phyloP scores from a whole-genome alignment of 2,329 filamentous ascomycete species.

The Aspergillus tamarii region DNA sequence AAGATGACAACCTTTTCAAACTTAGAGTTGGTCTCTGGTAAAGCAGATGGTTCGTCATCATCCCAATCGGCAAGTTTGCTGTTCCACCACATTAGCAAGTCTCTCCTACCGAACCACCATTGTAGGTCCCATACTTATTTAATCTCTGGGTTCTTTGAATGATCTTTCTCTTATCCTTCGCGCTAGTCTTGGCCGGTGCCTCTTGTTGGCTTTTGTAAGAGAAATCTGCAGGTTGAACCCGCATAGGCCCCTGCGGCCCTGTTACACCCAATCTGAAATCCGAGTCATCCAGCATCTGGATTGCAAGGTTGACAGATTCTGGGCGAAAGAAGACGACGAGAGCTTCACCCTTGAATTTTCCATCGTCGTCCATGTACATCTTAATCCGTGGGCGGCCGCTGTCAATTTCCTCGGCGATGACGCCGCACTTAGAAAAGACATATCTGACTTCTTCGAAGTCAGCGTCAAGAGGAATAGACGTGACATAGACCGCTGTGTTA shows the following conservation, averaged over 20 bases:
- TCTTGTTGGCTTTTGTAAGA: conserved; percentile 90
- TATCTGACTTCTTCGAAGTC: conserved; percentile 79
- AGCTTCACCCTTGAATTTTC: conserved; percentile 90
- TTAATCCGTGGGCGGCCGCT: conserved; percentile 87
- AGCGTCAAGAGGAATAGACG: conserved; percentile 78
- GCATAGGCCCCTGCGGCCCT: conserved; percentile 65
- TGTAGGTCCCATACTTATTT: conserved; percentile 57
- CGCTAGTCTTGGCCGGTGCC: conserved; percentile 54
- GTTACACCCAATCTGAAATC: conserved; percentile 71
- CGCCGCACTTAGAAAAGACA: conserved; percentile 84
- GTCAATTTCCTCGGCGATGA: conserved; percentile 94
- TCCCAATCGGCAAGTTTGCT: conserved; percentile 95
- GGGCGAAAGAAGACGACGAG: conserved; percentile 93
- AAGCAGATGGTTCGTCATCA: conserved; percentile 73
- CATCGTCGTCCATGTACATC: conserved; percentile 80
- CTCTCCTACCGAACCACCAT: not conserved
- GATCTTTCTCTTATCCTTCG: conserved; percentile 81
- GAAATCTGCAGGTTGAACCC: conserved; percentile 80
- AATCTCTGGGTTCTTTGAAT: conserved; percentile 90
- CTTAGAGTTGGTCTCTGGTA: conserved; percentile 59
- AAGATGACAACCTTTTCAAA: conserved; percentile 84
- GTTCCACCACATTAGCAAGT: conserved; percentile 23
- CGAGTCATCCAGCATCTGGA: conserved; percentile 58
- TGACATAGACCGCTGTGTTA: conserved; percentile 92
- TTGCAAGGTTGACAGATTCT: conserved; percentile 75